Evolutionary conservation across 257 asterid genomes (phyloP).

Genomic region (Solanum chmielewskii): DNA sequence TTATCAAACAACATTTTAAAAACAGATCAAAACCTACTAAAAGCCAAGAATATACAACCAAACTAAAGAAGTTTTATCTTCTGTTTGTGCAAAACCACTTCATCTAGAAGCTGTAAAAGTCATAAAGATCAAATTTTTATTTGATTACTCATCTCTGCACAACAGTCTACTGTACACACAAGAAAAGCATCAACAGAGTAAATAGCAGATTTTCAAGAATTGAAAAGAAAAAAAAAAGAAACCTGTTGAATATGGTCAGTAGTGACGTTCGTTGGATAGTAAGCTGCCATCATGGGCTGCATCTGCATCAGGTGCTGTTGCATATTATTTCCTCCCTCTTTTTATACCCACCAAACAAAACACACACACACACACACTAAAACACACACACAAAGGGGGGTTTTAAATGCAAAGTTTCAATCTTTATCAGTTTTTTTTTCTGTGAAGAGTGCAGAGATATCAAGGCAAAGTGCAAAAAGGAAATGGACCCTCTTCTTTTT

Average conservation of each 20-base stretch:
- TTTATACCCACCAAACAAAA: constrained; percentile 27
- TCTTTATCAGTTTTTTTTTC: not conserved
- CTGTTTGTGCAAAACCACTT: not conserved
- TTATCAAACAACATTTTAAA: not conserved
- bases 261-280: constrained; percentile 90
- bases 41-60: not conserved
- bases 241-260: constrained; percentile 99
- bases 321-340: constrained; percentile 30
- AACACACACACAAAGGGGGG: not conserved
- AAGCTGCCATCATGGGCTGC: constrained; percentile 99
- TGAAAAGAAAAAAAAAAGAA: not conserved
- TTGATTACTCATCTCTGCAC: not conserved
- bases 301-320: constrained; percentile 99
- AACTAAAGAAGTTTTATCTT: not conserved
- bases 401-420: not conserved
- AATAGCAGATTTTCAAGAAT: not conserved
- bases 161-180: not conserved
- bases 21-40: not conserved
- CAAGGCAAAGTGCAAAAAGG: not conserved
- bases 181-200: not conserved
- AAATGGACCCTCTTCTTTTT: not conserved
- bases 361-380: not conserved
- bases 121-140: not conserved
- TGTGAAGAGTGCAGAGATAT: not conserved
- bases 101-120: not conserved